These are phyloP conservation scores for Spiromastix sp. DNA, from an alignment of 2,329 filamentous ascomycete species.

Conservation along the genomic window DNA sequence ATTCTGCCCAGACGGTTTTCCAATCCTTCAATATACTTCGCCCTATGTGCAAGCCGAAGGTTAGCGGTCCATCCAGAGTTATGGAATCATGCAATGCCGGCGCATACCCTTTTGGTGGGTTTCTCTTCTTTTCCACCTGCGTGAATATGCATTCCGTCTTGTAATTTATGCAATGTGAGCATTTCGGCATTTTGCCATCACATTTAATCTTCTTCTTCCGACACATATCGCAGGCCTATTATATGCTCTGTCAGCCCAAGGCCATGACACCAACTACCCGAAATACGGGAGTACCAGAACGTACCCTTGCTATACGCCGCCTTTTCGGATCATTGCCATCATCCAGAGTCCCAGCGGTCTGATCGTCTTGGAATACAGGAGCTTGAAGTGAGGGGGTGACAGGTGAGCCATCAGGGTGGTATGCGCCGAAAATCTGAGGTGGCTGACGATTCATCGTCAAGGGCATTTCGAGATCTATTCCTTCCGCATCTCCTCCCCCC, in stretches of 20 bases:
- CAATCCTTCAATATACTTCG: slow-evolving; percentile 94
- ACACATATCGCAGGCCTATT: slow-evolving; percentile 87
- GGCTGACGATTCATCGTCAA: slow-evolving; percentile 53
- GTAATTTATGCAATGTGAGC: slow-evolving; percentile 93
- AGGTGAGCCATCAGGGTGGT: slow-evolving; percentile 49
- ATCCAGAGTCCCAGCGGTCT: slow-evolving; percentile 34
- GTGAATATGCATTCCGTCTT: slow-evolving; percentile 97
- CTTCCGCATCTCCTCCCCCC: slow-evolving; percentile 25
- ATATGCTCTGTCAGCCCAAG: slow-evolving; percentile 6
- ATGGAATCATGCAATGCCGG: too few relatives aligned
- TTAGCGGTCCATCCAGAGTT: too few relatives aligned
- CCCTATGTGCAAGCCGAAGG: too few relatives aligned
- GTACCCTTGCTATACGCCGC: slow-evolving; percentile 76
- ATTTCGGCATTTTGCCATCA: slow-evolving; percentile 89
- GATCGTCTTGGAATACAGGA: slow-evolving; percentile 33
- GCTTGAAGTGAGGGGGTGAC: slow-evolving; percentile 40
- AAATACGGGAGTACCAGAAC: slow-evolving; percentile 17
- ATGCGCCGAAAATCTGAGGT: slow-evolving; percentile 59
- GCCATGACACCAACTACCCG: neutral
- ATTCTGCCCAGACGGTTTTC: slow-evolving; percentile 93
- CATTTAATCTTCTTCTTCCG: slow-evolving; percentile 92
- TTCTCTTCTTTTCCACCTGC: slow-evolving; percentile 96
- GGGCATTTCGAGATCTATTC: slow-evolving; percentile 33
- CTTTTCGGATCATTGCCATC: slow-evolving; percentile 72
- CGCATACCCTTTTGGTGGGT: slow-evolving; percentile 84